Evolutionary conservation across 1,139 yeast species (phyloP), one percentile per base, ranked within the genome.

Genomic region (Geotrichum carabidarum): DNA sequence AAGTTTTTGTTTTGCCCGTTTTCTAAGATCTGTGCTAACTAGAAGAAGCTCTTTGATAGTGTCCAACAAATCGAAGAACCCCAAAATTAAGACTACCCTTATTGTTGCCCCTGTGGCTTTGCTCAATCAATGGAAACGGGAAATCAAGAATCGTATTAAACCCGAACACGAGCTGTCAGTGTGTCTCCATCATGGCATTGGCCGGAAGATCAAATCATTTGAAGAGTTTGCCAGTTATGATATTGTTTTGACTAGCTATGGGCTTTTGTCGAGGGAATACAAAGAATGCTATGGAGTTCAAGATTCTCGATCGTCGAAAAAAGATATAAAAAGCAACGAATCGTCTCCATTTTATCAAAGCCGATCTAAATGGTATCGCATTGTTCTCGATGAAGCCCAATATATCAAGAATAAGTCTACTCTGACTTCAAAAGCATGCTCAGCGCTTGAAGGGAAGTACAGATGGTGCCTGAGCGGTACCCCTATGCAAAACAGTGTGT

Each of bases 381-480:
- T 90, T 36, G 79, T 91, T 30, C 74, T 93, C 38, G 99, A 93
- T 73, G 99, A 93, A 70, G 96, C 96, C 0, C 99, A 93, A 63
- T 77, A 78, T 60, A 87, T 93, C 62, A 90, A 93, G 64, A 91
- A 90, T 66, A 84, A 82, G 60, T 62, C 70, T 4, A 79, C 98
- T 0, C 75, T 80, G 61, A 76, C 84, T 1, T 82, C 96, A 1
- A 79, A 78, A 57, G 84, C 96, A 0, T 83, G 85, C 53, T 77
- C 83, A 5, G 74, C 78, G 12, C 60, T 91, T 15, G 70, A 76
- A 35, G 73, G 83, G 0, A 69, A 67, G 0, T 82, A 80, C 62
- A 74, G 93, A 55, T 83, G 95, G 82, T 86, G 96, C 64, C 73
- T 93, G 44, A 83, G 95, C 4, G 99, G 99, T 62, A 93, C 99